Percentiles rank a stretch among this genome's conserved stretches.
phyloP scores from a whole-genome alignment of 2,329 filamentous ascomycete genomes.

The Aspergillus novofumigatus region DNA sequence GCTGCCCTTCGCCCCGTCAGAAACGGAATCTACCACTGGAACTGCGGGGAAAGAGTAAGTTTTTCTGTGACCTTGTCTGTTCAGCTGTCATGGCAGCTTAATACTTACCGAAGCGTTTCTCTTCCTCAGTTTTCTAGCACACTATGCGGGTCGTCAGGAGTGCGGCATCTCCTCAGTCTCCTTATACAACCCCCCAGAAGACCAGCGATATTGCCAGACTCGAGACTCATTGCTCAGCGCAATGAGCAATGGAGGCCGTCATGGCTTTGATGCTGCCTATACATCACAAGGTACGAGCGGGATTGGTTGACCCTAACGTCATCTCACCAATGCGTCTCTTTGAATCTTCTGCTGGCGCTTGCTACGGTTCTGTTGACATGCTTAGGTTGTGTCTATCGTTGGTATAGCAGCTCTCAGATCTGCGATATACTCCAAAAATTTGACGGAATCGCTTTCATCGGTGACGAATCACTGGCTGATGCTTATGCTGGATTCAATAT shows the following conservation, averaged over 20 bases:
- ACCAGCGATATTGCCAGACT: slow-evolving; percentile 28
- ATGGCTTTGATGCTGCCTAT: slow-evolving; percentile 41
- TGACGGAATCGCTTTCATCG: slow-evolving; percentile 40
- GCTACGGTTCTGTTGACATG: slow-evolving; percentile 6
- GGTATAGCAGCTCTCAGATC: slow-evolving; percentile 40
- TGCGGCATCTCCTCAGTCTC: slow-evolving; percentile 34
- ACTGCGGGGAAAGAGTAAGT: slow-evolving; percentile 21
- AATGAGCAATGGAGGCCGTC: slow-evolving; percentile 39
- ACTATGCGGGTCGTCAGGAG: slow-evolving; percentile 34
- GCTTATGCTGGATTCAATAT: slow-evolving; percentile 46
- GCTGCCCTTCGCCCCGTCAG: slow-evolving; percentile 28
- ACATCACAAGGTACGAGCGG: slow-evolving; percentile 29
- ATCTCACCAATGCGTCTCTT: not conserved
- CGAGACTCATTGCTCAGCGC: slow-evolving; percentile 36
- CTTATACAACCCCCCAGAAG: slow-evolving; percentile 30
- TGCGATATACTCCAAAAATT: slow-evolving; percentile 45
- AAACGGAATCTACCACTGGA: slow-evolving; percentile 6
- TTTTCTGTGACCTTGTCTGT: not conserved
- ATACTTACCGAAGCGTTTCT: slow-evolving; percentile 11
- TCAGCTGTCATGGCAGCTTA: not conserved
- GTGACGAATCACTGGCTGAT: slow-evolving; percentile 37
- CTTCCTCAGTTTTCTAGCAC: slow-evolving; percentile 29
- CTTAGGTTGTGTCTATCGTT: slow-evolving; percentile 41
- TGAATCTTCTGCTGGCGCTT: not conserved
- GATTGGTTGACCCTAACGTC: not conserved